Base-by-base conservation (phyloP, 2,329 filamentous ascomycete species). In the Truncatella angustata region DNA sequence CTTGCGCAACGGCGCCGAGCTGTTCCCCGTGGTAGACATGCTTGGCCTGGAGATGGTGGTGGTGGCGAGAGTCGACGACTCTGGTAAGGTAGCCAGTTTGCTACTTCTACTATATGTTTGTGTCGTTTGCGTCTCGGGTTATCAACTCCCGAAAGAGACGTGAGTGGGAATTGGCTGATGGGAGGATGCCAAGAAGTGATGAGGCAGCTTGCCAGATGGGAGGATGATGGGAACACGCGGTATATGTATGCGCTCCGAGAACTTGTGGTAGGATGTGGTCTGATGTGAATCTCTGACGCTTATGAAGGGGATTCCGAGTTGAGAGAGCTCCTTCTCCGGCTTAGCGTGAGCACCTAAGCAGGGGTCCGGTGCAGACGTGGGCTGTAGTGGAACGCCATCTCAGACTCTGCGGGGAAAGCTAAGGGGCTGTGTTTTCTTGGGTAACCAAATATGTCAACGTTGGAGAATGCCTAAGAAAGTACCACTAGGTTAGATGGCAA, bases 1-100 rank as follows among this genome's bases (percentile, higher is more conserved):
- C 53, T 54, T 58, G 21, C 28, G 21, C 47, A 50, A 26, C 20
- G 46, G 32, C 21, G 47, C 24, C 9, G 35, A 10, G 18, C 36
- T 50, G 35, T 30, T 50, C 12, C 42, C 47, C n/a, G 32, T 40
- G 24, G 35, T 21, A 20, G 47, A 50, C 47, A 50, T 50, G 35
- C 4, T 34, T 24, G 14, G 32, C 26, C 14, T 35, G 32, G 32
- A n/a, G n/a, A n/a, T n/a, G n/a, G n/a, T n/a, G n/a, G n/a, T n/a
- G n/a, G n/a, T n/a, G n/a, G n/a, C n/a, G n/a, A n/a, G n/a, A n/a
- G n/a, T n/a, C n/a, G n/a, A 20, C n/a, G 44, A 49, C 7, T 26
- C 21, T 14, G 26, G 32, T 21, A 20, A 16, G 46, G 10, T 39
- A 20, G 32, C 20, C 21, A 39, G 34, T 5, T 9, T 37, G 20